Base-by-base conservation (phyloP, 2,329 filamentous ascomycete genomes). In the Fusarium fujikuroi region DNA sequence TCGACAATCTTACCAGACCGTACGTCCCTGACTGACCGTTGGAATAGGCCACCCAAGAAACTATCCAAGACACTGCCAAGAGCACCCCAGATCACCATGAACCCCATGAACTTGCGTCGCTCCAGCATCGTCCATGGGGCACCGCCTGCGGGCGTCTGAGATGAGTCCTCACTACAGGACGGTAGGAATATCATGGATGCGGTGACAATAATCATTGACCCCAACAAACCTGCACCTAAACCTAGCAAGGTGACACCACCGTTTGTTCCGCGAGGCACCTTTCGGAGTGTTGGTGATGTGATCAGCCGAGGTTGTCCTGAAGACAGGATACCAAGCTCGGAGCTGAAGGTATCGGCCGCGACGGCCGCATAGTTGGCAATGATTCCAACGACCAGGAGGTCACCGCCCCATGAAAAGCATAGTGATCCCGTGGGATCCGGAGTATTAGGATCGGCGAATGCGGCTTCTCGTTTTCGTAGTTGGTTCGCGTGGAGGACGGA, bases 311-410 rank as follows among this genome's bases (percentile, higher is more conserved):
- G 96, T 49, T 89, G 85, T 30, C 88, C 88, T 66, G 87, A 89
- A 11, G 95, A 92, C 18, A 99, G 87, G 63, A 99, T 99, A 19
- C 96, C 96, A 25, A 99, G 90, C 84, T 99, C 96, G 16, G 95
- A 97, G 64, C 93, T 95, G 81, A 98, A 96, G 0, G 96, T 99
- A 81, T 99, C 96, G 56, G 95, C 94, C 25, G 94, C 91, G 15
- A 97, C 95, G 54, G 94, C 93, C 32, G 95, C 95, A 79, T 99
- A 99, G 84, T 97, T 95, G 46, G 90, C 90, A 74, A 93, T 89
- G 74, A 92, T 91, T 18, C 91, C 91, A 25, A 92, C 79, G 16
- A 92, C 84, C 8, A 92, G 84, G 9, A 92, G 80, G 76, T 92
- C 90, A 40, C 90, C 91, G 54, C 85, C 85, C 88, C 88, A 91